Evolutionary conservation across 176 grass and related monocot species (phyloP), one percentile per base, ranked within the genome.

Genomic region (Bolboschoenus planiculmis): DNA sequence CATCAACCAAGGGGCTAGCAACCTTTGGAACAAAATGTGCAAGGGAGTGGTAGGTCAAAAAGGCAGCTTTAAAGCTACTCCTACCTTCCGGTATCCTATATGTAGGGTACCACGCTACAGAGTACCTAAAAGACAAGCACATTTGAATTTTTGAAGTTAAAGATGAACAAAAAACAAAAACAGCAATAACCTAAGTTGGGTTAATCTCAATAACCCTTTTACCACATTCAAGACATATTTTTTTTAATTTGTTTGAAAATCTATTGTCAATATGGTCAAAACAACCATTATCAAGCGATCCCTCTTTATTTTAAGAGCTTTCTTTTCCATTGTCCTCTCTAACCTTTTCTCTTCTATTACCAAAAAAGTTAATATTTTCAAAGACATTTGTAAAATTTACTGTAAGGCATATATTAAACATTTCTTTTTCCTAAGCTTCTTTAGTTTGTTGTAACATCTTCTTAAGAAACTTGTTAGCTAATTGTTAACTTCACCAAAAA

Each of bases 101-200:
- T 92, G 94, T 88, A 64, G 95, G 95, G 87, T 97, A 97, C 95
- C 95, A 97, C 59, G 95, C 95, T 26, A 97, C 88, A 67, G 73
- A 92, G 86, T 86, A 97, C 95, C 95, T 97, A 83, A 87, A 89
- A 89, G 80, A 27, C 31, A 57, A 78, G 85, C 15, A 46, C 43
- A 74, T 40, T 26, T 0, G 36, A 43, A 34, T 81, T 34, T 0
- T 8, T 65, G 40, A 81, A 47, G 42, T 81, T 2, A 36, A 64
- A 83, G 68, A 82, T 47, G 63, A 56, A 81, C 74, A 82, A 88
- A 72, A n/a, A 37, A 40, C 6, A 34, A 3, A 66, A 53, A 16
- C 24, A 54, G 70, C n/a, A 20, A 53, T 46, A 78, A 83, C 10
- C 70, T 14, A 48, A 48, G 42, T 75, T 48, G n/a, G 20, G 43